These are phyloP conservation scores for Glycine latifolia DNA, from an alignment of 306 rosid genomes.

Conservation along the genomic window DNA sequence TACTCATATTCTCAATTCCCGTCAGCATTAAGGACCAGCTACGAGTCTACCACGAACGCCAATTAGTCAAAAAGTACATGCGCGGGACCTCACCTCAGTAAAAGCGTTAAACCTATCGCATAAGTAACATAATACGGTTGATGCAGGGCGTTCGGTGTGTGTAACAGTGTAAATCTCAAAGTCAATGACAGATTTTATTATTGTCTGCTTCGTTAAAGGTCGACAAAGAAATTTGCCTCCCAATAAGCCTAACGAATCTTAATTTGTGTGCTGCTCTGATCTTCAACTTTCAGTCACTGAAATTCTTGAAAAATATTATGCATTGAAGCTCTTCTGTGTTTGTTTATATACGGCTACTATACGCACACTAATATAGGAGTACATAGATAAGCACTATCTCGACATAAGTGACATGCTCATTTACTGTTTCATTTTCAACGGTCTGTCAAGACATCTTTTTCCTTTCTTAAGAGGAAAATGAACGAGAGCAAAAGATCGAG, in stretches of 20 bases:
- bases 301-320: not conserved
- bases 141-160: not conserved
- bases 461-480: not conserved
- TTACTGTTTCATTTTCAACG: constrained; percentile 7
- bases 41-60: not conserved
- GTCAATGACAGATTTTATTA: not conserved
- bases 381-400: not conserved
- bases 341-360: not conserved
- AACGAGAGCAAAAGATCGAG: not conserved
- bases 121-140: too few species aligned
- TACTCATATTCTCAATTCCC: not conserved
- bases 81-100: too few species aligned
- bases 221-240: constrained; percentile 11
- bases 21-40: not conserved
- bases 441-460: not conserved
- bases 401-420: not conserved
- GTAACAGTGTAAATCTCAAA: constrained; percentile 1
- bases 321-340: not conserved
- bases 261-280: constrained; percentile 2
- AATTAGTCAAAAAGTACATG: not conserved
- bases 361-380: not conserved
- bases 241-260: not conserved
- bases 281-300: constrained; percentile 7
- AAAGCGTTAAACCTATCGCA: too few species aligned
- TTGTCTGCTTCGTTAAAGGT: not conserved